Conservation (phyloP, 2,329 filamentous ascomycete genomes). For the Pseudomassariella vexata region DNA sequence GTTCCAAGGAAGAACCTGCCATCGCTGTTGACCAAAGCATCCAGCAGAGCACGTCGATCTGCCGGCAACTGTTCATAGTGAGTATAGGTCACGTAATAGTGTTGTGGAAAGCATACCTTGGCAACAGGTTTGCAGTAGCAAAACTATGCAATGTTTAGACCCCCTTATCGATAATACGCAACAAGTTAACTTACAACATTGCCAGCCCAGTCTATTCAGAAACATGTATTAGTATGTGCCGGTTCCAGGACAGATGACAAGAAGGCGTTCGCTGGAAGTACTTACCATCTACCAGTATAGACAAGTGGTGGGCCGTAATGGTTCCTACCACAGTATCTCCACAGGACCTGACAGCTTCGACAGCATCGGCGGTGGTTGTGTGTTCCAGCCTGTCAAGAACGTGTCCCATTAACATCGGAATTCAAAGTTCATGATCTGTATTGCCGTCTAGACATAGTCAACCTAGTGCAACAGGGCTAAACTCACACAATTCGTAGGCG, state of each 20-base stretch:
- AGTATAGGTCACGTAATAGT: constrained; percentile 1
- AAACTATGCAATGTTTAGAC: constrained; percentile 48
- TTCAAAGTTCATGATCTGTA: no score
- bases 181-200: constrained; percentile 17
- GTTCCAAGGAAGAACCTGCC: constrained; percentile 67
- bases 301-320: constrained; percentile 55
- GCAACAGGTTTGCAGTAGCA: constrained; percentile 67
- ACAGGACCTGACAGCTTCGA: constrained; percentile 54
- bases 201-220: constrained; percentile 51
- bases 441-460: no score
- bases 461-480: no score
- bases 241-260: no score
- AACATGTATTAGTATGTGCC: no score
- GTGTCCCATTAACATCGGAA: constrained; percentile 42
- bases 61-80: constrained; percentile 32
- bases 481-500: constrained; percentile 6
- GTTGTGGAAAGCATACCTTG: constrained; percentile 32
- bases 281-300: constrained; percentile 57
- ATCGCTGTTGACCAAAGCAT: constrained; percentile 52
- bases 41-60: constrained; percentile 67
- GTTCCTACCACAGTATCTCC: constrained; percentile 55
- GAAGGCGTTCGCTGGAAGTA: no score
- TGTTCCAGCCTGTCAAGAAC: constrained; percentile 54
- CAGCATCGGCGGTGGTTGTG: constrained; percentile 58
- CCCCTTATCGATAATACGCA: no score